These are phyloP conservation scores for Tuber melanosporum DNA, from an alignment of 495 filamentous ascomycete species.

Conservation along the genomic window DNA sequence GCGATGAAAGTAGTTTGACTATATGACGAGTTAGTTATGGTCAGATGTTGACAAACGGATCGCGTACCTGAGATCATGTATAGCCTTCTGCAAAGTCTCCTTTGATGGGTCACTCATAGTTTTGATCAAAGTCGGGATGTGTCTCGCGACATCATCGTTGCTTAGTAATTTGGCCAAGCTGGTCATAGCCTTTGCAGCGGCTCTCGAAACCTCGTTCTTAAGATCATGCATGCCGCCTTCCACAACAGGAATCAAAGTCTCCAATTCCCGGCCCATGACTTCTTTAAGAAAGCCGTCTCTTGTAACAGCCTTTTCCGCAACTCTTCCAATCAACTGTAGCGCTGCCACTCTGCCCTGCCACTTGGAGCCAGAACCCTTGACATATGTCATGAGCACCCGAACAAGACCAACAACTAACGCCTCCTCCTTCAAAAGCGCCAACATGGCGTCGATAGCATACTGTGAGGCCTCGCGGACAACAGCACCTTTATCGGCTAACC, in stretches of 20 bases:
- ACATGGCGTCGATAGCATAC: conserved; percentile 88
- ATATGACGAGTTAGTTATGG: conserved; percentile 13
- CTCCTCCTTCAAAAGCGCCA: conserved; percentile 69
- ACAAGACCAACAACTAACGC: conserved; percentile 71
- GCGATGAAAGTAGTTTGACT: conserved; percentile 97
- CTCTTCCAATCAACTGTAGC: conserved; percentile 70
- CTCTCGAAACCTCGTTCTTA: conserved; percentile 83
- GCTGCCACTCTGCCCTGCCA: conserved; percentile 94
- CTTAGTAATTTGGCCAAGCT: conserved; percentile 82
- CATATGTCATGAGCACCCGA: conserved; percentile 63
- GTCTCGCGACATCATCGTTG: conserved; percentile 92
- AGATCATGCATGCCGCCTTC: conserved; percentile 95
- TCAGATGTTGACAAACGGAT: background rate
- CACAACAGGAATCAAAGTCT: conserved; percentile 82
- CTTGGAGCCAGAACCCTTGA: conserved; percentile 74
- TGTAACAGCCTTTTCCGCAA: conserved; percentile 84
- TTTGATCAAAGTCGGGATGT: conserved; percentile 87
- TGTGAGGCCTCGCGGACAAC: conserved; percentile 85
- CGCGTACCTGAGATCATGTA: conserved; percentile 68
- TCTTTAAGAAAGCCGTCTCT: conserved; percentile 75
- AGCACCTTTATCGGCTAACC: conserved; percentile 79
- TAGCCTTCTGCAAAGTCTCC: conserved; percentile 85
- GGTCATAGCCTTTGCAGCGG: conserved; percentile 82
- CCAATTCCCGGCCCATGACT: conserved; percentile 84
- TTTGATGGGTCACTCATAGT: conserved; percentile 91